Evolutionary conservation across 1,284 basidiomycete species (phyloP).

Genomic region (Irpex sp.): DNA sequence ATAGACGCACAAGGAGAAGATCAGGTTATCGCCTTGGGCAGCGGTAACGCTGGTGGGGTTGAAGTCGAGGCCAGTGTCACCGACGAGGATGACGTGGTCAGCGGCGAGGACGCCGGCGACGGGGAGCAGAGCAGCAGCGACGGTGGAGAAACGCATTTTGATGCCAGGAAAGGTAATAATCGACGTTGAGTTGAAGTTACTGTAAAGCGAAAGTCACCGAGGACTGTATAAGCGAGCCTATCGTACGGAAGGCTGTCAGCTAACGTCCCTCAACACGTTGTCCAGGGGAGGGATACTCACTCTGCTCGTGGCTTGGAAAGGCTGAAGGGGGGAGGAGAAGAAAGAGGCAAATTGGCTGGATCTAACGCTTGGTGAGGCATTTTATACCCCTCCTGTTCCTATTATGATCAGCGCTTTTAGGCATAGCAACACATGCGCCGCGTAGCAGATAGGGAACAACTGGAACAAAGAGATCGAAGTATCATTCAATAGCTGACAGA

Average conservation of each 20-base stretch:
- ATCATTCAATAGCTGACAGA: neutral
- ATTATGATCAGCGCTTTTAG: neutral
- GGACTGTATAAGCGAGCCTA: neutral
- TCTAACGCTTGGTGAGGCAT: neutral
- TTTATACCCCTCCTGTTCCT: neutral
- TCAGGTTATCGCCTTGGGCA: slow-evolving; percentile 45
- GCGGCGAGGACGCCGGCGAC: slow-evolving; percentile 37
- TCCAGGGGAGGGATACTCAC: neutral
- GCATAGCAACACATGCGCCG: neutral
- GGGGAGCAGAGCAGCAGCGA: slow-evolving; percentile 39
- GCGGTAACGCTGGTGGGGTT: slow-evolving; percentile 45
- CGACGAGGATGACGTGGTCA: slow-evolving; percentile 41
- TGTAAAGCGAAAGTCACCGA: slow-evolving; percentile 1
- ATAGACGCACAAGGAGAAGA: slow-evolving; percentile 45
- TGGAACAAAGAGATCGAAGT: neutral
- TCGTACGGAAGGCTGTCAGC: neutral
- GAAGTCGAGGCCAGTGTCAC: slow-evolving; percentile 44
- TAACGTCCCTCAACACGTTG: neutral
- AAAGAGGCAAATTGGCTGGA: neutral
- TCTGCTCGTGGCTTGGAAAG: neutral
- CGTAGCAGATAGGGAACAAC: neutral
- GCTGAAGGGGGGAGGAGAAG: neutral
- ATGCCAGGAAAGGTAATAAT: slow-evolving; percentile 3
- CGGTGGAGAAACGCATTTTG: slow-evolving; percentile 51
- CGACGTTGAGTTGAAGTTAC: slow-evolving; percentile 1